Base-by-base conservation (phyloP, 768 basidiomycete species). In the Galerina sulciceps region DNA sequence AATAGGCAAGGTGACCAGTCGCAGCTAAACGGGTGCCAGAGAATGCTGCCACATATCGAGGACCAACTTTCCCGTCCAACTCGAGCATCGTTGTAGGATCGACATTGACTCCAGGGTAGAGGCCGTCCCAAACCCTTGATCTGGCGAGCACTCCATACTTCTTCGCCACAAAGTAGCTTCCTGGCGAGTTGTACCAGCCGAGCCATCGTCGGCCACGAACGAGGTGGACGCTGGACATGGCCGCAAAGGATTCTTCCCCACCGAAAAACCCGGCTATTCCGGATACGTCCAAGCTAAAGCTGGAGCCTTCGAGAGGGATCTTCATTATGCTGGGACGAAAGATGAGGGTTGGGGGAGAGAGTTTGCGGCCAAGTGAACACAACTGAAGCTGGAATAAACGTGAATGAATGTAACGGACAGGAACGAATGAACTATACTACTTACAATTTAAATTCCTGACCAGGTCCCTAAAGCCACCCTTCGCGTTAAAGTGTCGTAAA, bases 151-250 rank as follows among this genome's bases (percentile, higher is more conserved):
- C 49, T 22, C 64, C 64, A 35, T 62, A 61, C 42, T 59, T 59
- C 55, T 65, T 65, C 20, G 64, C 64, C 18, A 65, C 58, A 41
- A 42, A 55, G 34, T 65, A 65, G 46, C 58, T 59, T 3, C 64
- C 64, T 9, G 64, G 64, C 1, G 64, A 65, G 51, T 65, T 65
- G 37, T 65, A 65, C 60, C 60, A 65, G n/a, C 64, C 64, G 8
- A 61, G 47, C 52, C 55, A 65, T n/a, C 58, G 43, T 10, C 64
- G 60, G 15, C 58, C 60, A 3, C 60, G 57, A 36, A 60, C 58
- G n/a, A 65, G 60, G 23, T 65, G 64, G 9, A 65, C 54, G 36
- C 58, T 59, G 34, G 64, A 65, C 64, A 65, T 62, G 22, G 64
- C 60, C 14, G 60, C 64, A 34, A 65, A 62, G 22, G 60, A 59